Base-by-base conservation (phyloP, 176 grass and related monocot genomes). In the Saccharum officinarum region DNA sequence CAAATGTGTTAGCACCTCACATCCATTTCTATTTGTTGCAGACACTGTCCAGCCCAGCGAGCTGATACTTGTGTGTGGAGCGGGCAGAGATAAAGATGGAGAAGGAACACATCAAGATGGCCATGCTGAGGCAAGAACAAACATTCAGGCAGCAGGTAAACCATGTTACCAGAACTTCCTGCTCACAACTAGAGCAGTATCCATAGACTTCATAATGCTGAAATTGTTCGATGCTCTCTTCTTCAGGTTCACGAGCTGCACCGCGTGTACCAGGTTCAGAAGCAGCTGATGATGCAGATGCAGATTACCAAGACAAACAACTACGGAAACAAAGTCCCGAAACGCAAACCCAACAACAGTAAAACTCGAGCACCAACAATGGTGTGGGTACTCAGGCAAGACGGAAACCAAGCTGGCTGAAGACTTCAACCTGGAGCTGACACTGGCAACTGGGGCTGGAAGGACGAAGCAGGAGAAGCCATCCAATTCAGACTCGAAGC, bases 121-220 rank as follows among this genome's bases (percentile, higher is more conserved):
- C 86, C 50, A 92, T 95, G n/a, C 67, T 95, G 81, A 91, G 71
- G 66, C 93, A 95, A 60, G 93, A 95, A 67, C 86, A 86, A 55
- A 95, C 77, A 57, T 95, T 95, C 86, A 89, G 77, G 62, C 90
- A 92, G 46, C 93, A 95, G 93, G 93, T 92, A 91, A n/a, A 67
- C 54, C 65, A 67, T 55, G 63, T 60, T 34, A 49, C 15, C 52
- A 67, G 10, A 12, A 49, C 7, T 71, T 22, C 63, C 36, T 73
- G 1, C 64, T 64, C 26, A 60, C 50, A 83, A 8, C 37, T 14
- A 31, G 28, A 31, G n/a, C 1, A 64, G 10, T n/a, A 28, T 2
- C 38, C 0, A 26, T 6, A 38, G 28, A 25, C 12, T 75, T 69
- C 17, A 37, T 17, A 25, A 33, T 54, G 23, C 25, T 75, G 37